phyloP scores from a whole-genome alignment of 768 basidiomycete genomes.

The Tulasnella sp. region DNA sequence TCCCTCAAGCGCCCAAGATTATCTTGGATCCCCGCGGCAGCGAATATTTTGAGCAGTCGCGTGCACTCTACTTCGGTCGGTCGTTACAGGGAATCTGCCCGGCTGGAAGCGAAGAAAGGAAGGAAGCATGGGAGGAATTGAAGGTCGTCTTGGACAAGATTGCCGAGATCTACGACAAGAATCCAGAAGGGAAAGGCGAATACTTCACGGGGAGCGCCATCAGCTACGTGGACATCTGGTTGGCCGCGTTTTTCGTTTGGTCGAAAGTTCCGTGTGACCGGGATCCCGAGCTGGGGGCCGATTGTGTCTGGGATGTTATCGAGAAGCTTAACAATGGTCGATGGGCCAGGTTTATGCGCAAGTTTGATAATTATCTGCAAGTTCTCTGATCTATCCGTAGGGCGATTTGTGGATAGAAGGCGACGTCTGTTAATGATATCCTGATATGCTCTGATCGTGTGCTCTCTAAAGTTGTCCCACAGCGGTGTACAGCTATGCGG shows the following conservation, averaged over 20 bases:
- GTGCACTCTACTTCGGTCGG: background rate
- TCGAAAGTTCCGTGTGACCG: conserved; percentile 67
- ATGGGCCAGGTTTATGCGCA: conserved; percentile 64
- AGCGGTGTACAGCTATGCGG: no score
- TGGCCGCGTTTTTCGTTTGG: conserved; percentile 77
- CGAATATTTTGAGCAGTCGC: conserved; percentile 22
- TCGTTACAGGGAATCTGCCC: background rate
- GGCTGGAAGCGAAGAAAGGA: conserved; percentile 20
- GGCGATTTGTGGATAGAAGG: background rate
- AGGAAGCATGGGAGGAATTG: conserved; percentile 26
- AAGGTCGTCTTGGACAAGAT: conserved; percentile 16
- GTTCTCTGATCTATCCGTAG: background rate
- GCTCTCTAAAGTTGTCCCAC: background rate
- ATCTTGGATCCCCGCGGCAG: conserved; percentile 15
- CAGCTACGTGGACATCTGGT: conserved; percentile 72
- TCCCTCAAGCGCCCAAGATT: conserved; percentile 54
- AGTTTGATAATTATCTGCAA: conserved; percentile 24
- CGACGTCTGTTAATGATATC: background rate
- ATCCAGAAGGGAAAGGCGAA: conserved; percentile 24
- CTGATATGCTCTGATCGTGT: background rate
- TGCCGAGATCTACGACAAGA: conserved; percentile 25
- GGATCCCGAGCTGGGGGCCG: conserved; percentile 17
- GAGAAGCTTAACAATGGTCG: conserved; percentile 69
- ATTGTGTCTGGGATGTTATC: conserved; percentile 68
- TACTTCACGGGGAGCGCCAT: conserved; percentile 62